Conservation (phyloP, 768 basidiomycete genomes). For the Macrolepiota albuminosa region DNA sequence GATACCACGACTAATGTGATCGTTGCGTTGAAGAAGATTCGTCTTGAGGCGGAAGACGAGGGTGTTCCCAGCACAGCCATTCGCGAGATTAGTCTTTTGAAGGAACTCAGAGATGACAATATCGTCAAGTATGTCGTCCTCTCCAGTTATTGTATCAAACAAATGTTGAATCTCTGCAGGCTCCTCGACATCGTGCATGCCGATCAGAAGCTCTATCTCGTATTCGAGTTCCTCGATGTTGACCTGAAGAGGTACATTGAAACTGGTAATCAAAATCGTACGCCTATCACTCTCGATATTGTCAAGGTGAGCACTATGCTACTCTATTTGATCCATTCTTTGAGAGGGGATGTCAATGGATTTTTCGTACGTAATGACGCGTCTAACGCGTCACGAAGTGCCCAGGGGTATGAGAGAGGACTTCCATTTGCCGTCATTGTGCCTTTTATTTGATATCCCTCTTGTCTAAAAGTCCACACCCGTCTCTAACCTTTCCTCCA, state of each 20-base stretch:
- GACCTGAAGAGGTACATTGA: conserved; percentile 98
- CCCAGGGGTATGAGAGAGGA: not conserved
- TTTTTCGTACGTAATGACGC: conserved; percentile 13
- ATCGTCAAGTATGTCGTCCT: conserved; percentile 70
- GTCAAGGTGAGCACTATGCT: conserved; percentile 63
- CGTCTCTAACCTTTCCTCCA: conserved; percentile 25
- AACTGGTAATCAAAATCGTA: conserved; percentile 64
- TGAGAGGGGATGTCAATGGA: not conserved
- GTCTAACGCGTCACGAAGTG: conserved; percentile 15
- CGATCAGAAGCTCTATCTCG: conserved; percentile 95
- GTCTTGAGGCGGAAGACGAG: conserved; percentile 97
- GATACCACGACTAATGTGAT: conserved; percentile 75
- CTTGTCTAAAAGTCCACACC: not conserved
- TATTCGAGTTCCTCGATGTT: conserved; percentile 96
- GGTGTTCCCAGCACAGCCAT: conserved; percentile 98
- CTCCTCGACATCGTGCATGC: conserved; percentile 95
- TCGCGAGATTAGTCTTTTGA: conserved; percentile 94
- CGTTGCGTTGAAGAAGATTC: conserved; percentile 98
- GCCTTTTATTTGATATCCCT: not conserved
- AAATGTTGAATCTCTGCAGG: conserved; percentile 35
- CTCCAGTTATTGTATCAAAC: not conserved
- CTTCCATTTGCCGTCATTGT: not conserved
- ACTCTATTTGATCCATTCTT: not conserved
- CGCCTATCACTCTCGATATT: conserved; percentile 66
- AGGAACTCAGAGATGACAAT: conserved; percentile 94